Base-by-base conservation (phyloP, 2,329 filamentous ascomycete genomes). In the Nemania sp. region DNA sequence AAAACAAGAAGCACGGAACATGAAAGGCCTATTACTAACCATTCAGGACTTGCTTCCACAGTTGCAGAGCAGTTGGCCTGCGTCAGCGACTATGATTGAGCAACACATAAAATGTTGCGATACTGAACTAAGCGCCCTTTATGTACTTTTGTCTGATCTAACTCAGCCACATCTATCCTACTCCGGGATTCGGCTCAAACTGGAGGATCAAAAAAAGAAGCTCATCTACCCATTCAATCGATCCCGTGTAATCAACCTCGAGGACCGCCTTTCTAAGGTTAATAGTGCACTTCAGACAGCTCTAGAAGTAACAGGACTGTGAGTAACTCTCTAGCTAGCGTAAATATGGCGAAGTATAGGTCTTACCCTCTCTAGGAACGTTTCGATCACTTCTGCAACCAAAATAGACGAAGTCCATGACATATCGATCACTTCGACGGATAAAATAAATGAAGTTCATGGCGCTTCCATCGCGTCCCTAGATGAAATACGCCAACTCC, bases 191-290 rank as follows among this genome's bases (percentile, higher is more conserved):
- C 62, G 43, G n/a, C 20, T 29, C 15, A 63, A 51, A 20, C 20
- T 68, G 11, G 32, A 43, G 4, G 38, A 65, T 3, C n/a, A 56
- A 2, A 62, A 67, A 20, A 62, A 59, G 26, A 62, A 62, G 60
- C 38, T 72, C 7, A 47, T 22, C 2, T 70, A 68, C 27, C 61
- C 62, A 0, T 70, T 70, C 27, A 58, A 72, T 3, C 64, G 65
- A 20, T 29, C 59, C 5, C 52, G 62, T 26, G 26, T 72, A 27
- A 27, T 10, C 15, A 26, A 52, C 32, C 59, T 72, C 2, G 60
- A 62, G 4, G 13, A 54, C 0, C 60, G 58, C 0, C 47, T 70
- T 18, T n/a, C 5, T 7, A 64, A 53, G 11, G 62, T 67, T 20
- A 66, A 68, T 7, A 56, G 26, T 38, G 18, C 59, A 10, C 51